Evolutionary conservation across 805 yeast genomes (phyloP), one percentile per base, ranked within the genome.

Genomic region (Groenewaldozyma tartarivorans): DNA sequence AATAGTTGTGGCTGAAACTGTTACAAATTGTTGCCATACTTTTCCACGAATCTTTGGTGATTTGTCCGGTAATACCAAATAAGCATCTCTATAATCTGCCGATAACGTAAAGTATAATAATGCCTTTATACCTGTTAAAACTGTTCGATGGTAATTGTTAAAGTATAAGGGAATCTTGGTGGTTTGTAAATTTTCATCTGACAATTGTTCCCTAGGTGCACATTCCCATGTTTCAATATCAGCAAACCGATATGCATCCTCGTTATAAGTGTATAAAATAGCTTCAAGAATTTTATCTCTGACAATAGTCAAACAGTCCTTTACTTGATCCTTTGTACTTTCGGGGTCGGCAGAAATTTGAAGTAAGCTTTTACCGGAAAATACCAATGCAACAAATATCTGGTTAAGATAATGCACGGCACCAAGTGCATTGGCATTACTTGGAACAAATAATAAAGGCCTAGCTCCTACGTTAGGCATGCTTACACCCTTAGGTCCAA

Each of bases 401-500:
- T 60, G 58, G 1, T 77, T 68, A 30, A 75, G 55, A 49, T 72
- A 77, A 47, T 71, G 66, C 27, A 77, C 56, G 2, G 81, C 67
- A 35, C 83, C 68, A 19, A 82, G 61, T 5, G 81, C 72, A 52
- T 80, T 82, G 1, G 86, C 67, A 40, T 66, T 65, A 1, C 80
- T 79, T 2, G 90, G 88, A 18, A 79, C 54, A 50, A 77, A 78
- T 1, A 79, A 79, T 54, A 64, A 74, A 27, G 60, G n/a, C 9
- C 27, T 26, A 24, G 29, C 11, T 9, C 11, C 29, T 24, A 13
- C 29, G 13, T 7, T 9, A 24, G 13, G 29, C 29, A 24, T 24
- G 13, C 29, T 13, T 7, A 13, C 29, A 13, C 29, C 29, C 7
- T 13, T 7, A 7, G 29, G 29, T 24, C 29, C 29, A 24, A 13